Base-by-base conservation (phyloP, 1,284 basidiomycete genomes). In the Fomitopsis betulina region DNA sequence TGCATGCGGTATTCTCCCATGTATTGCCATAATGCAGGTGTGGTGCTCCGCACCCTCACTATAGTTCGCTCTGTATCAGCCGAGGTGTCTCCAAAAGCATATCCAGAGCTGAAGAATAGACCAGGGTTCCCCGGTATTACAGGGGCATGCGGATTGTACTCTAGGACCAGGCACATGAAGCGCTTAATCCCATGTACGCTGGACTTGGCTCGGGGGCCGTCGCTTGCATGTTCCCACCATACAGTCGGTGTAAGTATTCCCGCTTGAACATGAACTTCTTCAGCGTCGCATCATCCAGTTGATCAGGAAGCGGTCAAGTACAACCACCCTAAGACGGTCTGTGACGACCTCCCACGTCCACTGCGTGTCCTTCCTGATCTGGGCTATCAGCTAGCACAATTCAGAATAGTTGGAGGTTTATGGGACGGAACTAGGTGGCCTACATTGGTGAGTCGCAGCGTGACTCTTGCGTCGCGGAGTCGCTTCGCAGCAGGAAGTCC, bases 291-390 rank as follows among this genome's bases (percentile, higher is more conserved):
- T 53, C 32, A 13, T 59, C 54, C 2, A 59, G 13, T 32, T 50
- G 17, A 59, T 56, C 7, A 40, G 58, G n/a, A 27, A 39, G 9
- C 12, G n/a, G 5, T 49, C 50, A 3, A 59, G 25, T 5, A 54
- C 58, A 17, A 52, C 49, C 0, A 27, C 35, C 40, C 43, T n/a
- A 9, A 60, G 27, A 3, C 55, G 42, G 30, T 60, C 39, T 7
- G 45, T 50, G 21, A 56, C 58, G 10, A 54, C 21, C 21, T 47
- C 27, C 25, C 43, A 47, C n/a, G 47, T 33, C 37, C 54, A 60
- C n/a, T 54, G 55, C 3, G 38, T 32, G 8, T 60, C 58, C 40
- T 60, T 56, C 52, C 53, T 56, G 23, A 53, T 37, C 27, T 53
- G 40, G 2, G 27, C 49, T 2, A 6, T 4, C 7, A 47, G 58